phyloP scores from a whole-genome alignment of 2,329 filamentous ascomycete species.

The Whalleya microplaca region DNA sequence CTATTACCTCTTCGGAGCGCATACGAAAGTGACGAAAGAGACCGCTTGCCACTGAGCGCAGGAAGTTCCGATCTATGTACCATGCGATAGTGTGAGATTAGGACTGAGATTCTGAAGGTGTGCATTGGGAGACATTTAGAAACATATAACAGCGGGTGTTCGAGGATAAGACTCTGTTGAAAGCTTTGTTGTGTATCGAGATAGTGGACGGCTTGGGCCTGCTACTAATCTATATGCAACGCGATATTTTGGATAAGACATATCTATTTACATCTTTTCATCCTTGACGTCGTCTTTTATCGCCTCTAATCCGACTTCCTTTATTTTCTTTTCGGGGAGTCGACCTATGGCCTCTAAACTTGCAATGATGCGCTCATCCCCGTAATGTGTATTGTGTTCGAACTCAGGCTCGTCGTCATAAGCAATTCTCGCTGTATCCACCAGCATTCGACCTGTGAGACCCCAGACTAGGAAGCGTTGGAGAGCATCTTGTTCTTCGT shows the following conservation, averaged over 20 bases:
- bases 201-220: conserved; percentile 23
- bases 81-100: not conserved
- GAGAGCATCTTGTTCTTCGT: conserved; percentile 47
- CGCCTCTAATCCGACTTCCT: conserved; percentile 38
- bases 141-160: not conserved
- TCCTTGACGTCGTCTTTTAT: conserved; percentile 42
- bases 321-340: conserved; percentile 50
- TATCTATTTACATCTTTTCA: conserved; percentile 44
- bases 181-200: not conserved
- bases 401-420: conserved; percentile 85
- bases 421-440: conserved; percentile 84
- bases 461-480: conserved; percentile 85
- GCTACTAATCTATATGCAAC: conserved; percentile 23
- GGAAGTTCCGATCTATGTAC: not conserved
- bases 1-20: conserved; percentile 78
- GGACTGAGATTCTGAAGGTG: not conserved
- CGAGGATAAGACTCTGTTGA: conserved; percentile 1
- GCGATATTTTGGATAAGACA: not conserved
- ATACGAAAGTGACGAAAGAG: conserved; percentile 74
- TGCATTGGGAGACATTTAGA: not conserved
- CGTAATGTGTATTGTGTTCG: conserved; percentile 63
- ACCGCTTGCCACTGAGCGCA: conserved; percentile 82
- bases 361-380: conserved; percentile 57
- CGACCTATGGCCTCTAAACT: conserved; percentile 49
- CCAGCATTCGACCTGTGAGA: conserved; percentile 89